Evolutionary conservation across 305 asterid genomes (phyloP).

Genomic region (Plantago coronopus): DNA sequence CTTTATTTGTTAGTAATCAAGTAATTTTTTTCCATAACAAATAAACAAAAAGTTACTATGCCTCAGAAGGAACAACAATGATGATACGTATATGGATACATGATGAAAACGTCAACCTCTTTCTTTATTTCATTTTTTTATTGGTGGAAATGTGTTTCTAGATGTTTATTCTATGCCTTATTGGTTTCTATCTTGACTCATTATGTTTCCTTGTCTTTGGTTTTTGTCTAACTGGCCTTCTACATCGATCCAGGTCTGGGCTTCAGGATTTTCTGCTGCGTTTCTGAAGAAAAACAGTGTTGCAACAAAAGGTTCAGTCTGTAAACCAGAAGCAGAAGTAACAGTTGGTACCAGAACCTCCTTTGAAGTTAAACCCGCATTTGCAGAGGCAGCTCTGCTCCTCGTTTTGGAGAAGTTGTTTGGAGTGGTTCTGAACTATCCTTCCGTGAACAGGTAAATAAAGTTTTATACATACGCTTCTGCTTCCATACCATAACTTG

Average conservation of each 20-base stretch:
- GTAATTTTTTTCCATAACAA: no score
- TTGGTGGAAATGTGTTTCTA: background rate
- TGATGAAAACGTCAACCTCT: no score
- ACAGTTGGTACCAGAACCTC: slow-evolving; percentile 44
- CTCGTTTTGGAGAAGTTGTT: slow-evolving; percentile 63
- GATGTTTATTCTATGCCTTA: background rate
- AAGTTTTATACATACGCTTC: background rate
- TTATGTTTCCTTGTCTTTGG: background rate
- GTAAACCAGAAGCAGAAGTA: slow-evolving; percentile 28
- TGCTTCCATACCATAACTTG: no score
- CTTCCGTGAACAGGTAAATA: slow-evolving; percentile 70
- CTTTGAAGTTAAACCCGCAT: slow-evolving; percentile 59
- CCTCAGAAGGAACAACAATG: background rate
- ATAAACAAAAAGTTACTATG: no score
- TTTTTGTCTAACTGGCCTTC: slow-evolving; percentile 4
- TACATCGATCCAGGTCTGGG: slow-evolving; percentile 60
- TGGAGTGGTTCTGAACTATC: slow-evolving; percentile 65
- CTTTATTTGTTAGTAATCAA: no score
- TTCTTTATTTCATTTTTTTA: background rate
- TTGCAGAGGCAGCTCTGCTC: slow-evolving; percentile 65
- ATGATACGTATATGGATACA: background rate
- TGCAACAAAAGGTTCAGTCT: slow-evolving; percentile 57
- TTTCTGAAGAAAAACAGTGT: slow-evolving; percentile 77
- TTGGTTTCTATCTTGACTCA: background rate
- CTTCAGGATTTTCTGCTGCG: slow-evolving; percentile 90